phyloP scores from a whole-genome alignment of 805 yeast species.

The Candida silvatica region DNA sequence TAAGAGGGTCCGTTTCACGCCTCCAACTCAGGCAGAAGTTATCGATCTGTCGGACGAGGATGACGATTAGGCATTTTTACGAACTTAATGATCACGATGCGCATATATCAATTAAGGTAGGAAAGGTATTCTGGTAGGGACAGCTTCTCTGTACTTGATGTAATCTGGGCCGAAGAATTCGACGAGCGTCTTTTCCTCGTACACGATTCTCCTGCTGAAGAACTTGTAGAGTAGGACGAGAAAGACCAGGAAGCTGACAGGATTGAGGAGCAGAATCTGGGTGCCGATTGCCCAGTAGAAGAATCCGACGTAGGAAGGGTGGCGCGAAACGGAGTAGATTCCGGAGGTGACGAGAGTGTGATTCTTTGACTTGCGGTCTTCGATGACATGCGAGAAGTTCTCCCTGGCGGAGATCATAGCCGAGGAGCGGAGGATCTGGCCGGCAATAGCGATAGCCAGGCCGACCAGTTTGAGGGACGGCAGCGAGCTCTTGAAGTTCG shows the following conservation, averaged over 20 bases:
- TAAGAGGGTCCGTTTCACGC: no score
- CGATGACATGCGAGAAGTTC: constrained; percentile 79
- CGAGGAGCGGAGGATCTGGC: constrained; percentile 60
- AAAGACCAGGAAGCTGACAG: constrained; percentile 49
- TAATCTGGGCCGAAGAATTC: constrained; percentile 70
- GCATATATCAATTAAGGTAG: no score
- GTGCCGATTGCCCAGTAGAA: constrained; percentile 91
- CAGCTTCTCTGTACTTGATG: constrained; percentile 35
- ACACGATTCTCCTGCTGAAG: constrained; percentile 56
- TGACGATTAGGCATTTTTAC: no score
- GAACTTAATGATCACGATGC: no score
- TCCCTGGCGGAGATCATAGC: constrained; percentile 88
- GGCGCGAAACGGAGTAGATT: constrained; percentile 58
- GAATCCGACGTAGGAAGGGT: constrained; percentile 89
- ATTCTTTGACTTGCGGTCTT: constrained; percentile 35
- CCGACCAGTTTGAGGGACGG: constrained; percentile 32
- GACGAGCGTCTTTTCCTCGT: constrained; percentile 61
- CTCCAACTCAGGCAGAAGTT: no score
- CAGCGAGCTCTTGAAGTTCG: constrained; percentile 27
- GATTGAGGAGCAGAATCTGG: constrained; percentile 64
- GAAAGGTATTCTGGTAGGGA: constrained; percentile 61
- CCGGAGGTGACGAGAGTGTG: constrained; percentile 73
- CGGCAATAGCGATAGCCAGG: constrained; percentile 34
- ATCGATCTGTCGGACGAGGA: no score
- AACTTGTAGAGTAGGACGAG: constrained; percentile 54